phyloP scores from a whole-genome alignment of 352 stramenopile genomes.

The Phytophthora chlamydospora region DNA sequence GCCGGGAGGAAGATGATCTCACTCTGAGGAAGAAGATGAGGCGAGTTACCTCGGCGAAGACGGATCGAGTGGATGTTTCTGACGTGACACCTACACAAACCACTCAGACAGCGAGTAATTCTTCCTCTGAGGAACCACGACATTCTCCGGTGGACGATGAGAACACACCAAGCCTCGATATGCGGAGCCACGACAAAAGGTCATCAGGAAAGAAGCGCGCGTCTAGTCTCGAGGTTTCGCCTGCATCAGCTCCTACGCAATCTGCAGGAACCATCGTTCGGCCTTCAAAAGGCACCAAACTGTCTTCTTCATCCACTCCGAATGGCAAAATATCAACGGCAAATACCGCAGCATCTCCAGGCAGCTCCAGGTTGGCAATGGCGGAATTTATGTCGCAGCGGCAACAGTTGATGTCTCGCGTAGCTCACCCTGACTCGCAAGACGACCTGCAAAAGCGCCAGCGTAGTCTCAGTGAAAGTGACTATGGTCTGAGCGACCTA shows the following conservation, averaged over 20 bases:
- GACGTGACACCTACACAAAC: conserved; percentile 13
- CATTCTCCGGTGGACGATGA: conserved; percentile 3
- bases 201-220: background rate
- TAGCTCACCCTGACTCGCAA: background rate
- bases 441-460: background rate
- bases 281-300: too few species aligned
- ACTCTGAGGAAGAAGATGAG: background rate
- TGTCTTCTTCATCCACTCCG: background rate
- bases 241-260: background rate
- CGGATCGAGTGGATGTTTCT: background rate
- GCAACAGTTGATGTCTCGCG: conserved; percentile 23
- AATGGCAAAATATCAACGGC: background rate
- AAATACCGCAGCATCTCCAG: background rate
- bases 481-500: conserved; percentile 12
- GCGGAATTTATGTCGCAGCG: conserved; percentile 29
- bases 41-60: background rate
- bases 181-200: background rate
- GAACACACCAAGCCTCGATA: conserved; percentile 1
- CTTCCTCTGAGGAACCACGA: conserved; percentile 4
- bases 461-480: conserved; percentile 16
- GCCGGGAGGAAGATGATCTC: background rate
- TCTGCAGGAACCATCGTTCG: background rate
- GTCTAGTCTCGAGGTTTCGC: background rate
- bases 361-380: conserved; percentile 19
- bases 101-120: conserved; percentile 5